A percentile compares a stretch with the other conserved stretches of the same genome.
phyloP scores from a whole-genome alignment of 192 early-diverging fungal genomes.

The Geranomyces michiganensis region DNA sequence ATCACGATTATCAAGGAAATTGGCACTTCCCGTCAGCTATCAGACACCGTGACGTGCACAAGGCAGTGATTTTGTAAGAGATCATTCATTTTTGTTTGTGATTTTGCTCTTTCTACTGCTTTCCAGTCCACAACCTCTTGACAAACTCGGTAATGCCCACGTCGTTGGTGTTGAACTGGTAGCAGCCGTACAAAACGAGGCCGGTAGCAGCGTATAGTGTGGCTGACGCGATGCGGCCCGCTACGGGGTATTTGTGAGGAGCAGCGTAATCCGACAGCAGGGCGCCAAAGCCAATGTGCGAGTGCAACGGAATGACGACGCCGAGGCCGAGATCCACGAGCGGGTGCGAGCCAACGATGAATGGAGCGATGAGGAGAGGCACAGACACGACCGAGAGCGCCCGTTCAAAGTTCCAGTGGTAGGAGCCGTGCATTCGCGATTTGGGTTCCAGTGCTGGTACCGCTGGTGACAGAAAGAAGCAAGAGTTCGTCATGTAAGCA shows the following conservation, averaged over 20 bases:
- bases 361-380: constrained; percentile 77
- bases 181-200: constrained; percentile 79
- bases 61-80: too few relatives aligned
- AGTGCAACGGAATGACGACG: constrained; percentile 87
- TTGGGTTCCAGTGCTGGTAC: constrained; percentile 32
- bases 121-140: constrained; percentile 83
- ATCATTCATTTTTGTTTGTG: neutral
- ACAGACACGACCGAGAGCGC: constrained; percentile 72
- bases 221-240: constrained; percentile 68
- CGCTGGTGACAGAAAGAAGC: neutral
- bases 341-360: constrained; percentile 79
- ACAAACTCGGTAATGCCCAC: constrained; percentile 91
- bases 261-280: constrained; percentile 83
- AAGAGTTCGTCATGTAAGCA: neutral
- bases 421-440: constrained; percentile 74
- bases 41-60: too few relatives aligned
- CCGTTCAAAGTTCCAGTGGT: constrained; percentile 97
- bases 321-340: constrained; percentile 88
- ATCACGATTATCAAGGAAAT: too few relatives aligned
- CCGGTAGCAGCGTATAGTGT: constrained; percentile 72
- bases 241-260: constrained; percentile 58
- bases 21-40: too few relatives aligned
- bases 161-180: constrained; percentile 95
- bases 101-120: constrained; percentile 30
- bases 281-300: constrained; percentile 82